Percentiles rank a stretch among this genome's conserved stretches.
phyloP scores from a whole-genome alignment of 2,329 filamentous ascomycete genomes.

The Plectosphaerella plurivora region DNA sequence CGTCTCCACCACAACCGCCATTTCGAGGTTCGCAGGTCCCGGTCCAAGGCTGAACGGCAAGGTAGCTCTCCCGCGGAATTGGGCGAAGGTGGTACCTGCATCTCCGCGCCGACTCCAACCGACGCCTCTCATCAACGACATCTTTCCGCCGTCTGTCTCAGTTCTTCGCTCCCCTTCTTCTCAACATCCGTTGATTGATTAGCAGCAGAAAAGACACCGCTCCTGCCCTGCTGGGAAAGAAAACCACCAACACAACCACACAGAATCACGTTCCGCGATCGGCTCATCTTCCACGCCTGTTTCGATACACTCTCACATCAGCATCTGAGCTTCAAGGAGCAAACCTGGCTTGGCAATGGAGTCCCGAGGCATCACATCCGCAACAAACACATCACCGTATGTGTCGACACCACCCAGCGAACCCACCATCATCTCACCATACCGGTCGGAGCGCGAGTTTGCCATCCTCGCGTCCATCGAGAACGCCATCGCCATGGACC shows the following conservation, averaged over 20 bases:
- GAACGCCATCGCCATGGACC: constrained; percentile 31
- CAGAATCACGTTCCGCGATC: neutral
- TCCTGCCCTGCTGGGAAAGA: too few species aligned
- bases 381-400: constrained; percentile 27
- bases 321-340: neutral
- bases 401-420: constrained; percentile 32
- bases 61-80: too few species aligned
- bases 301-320: neutral
- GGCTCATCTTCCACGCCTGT: neutral
- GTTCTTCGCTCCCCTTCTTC: too few species aligned
- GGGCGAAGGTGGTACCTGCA: too few species aligned
- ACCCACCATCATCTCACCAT: constrained; percentile 36
- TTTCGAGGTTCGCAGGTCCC: too few species aligned
- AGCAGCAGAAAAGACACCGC: too few species aligned
- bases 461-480: constrained; percentile 34
- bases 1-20: too few species aligned
- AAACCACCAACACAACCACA: neutral
- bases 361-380: constrained; percentile 2
- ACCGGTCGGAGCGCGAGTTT: constrained; percentile 2
- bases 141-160: neutral
- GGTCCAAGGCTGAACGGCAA: too few species aligned
- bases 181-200: too few species aligned
- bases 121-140: neutral
- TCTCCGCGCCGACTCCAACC: neutral
- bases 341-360: too few species aligned